Evolutionary conservation across 1,284 basidiomycete species (phyloP), one percentile per base, ranked within the genome.

Genomic region (Mixia osmundae): DNA sequence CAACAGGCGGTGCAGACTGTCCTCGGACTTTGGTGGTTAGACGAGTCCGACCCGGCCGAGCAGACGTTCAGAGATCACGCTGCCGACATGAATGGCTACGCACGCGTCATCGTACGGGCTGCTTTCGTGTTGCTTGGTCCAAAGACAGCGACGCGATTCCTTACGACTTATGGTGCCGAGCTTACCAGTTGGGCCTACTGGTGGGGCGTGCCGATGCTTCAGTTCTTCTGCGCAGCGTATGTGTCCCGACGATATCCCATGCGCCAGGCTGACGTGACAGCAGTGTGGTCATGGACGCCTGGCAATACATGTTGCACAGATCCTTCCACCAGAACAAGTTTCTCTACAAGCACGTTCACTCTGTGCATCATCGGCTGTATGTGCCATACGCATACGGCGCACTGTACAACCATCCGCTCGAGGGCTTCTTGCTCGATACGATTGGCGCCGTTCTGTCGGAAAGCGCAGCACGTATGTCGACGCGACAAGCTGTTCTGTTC

Each of bases 291-390:
- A 76, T 97, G 52, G 89, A 99, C 59, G 85, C 87, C 23, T 95
- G 85, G 85, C 85, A 99, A 59, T 99, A 97, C 59, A 82, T 82
- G 59, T 65, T 83, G 26, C 89, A 99, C 56, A 79, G 91, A 32
- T 60, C 64, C 27, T 82, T 94, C 72, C 89, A 97, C 62, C 62
- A 68, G 50, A 85, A 80, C 62, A 77, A 75, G 41, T 89, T 68
- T 55, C 65, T 97, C 24, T 99, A 94, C 63, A 77, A 72, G 48
- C 69, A 78, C 42, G 67, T 95, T 49, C 91, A 99, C 59, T 83
- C 80, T 2, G 75, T 77, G 57, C 91, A 99, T 56, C 91, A 99
- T 57, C 68, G 85, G 7, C 71, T 99, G 10, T 91, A 95, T 56
- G 83, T 91, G 7, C 85, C 91, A 0, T 97, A 94, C 53, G 83